These are phyloP conservation scores for Ophiostoma montium DNA, from an alignment of 2,329 filamentous ascomycete species.

Conservation along the genomic window DNA sequence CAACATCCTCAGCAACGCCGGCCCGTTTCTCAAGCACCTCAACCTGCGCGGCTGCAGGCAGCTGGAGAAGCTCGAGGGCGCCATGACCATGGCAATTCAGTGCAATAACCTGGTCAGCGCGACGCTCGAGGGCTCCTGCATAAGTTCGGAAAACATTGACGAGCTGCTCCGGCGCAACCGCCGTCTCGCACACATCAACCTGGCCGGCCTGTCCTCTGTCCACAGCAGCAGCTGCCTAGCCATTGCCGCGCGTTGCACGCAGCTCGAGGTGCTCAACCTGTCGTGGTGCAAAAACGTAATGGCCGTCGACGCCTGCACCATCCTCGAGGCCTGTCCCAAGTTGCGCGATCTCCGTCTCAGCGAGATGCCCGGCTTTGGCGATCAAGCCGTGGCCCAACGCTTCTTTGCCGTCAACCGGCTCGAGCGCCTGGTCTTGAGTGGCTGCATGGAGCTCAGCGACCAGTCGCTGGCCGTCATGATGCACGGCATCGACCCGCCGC, in stretches of 20 bases:
- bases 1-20: conserved; percentile 71
- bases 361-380: conserved; percentile 68
- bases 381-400: conserved; percentile 53
- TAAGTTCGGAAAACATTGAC: conserved; percentile 68
- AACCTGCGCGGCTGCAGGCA: conserved; percentile 89
- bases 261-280: conserved; percentile 73
- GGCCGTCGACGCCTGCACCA: conserved; percentile 55
- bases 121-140: conserved; percentile 68
- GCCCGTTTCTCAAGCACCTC: conserved; percentile 79
- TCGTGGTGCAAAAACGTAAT: conserved; percentile 88
- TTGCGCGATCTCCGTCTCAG: conserved; percentile 70
- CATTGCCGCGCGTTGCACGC: conserved; percentile 65
- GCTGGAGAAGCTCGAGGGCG: conserved; percentile 65
- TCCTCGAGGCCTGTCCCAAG: conserved; percentile 58
- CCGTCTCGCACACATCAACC: conserved; percentile 67
- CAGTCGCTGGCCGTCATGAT: conserved; percentile 59
- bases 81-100: conserved; percentile 63
- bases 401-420: conserved; percentile 72
- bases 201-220: conserved; percentile 67
- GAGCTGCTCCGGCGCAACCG: conserved; percentile 61
- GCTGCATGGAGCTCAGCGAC: conserved; percentile 67
- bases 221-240: conserved; percentile 79
- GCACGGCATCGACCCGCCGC: conserved; percentile 59
- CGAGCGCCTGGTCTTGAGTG: conserved; percentile 67
- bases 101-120: conserved; percentile 81